Base-by-base conservation (phyloP, 805 yeast species). In the Blastobotrys mokoenaii region DNA sequence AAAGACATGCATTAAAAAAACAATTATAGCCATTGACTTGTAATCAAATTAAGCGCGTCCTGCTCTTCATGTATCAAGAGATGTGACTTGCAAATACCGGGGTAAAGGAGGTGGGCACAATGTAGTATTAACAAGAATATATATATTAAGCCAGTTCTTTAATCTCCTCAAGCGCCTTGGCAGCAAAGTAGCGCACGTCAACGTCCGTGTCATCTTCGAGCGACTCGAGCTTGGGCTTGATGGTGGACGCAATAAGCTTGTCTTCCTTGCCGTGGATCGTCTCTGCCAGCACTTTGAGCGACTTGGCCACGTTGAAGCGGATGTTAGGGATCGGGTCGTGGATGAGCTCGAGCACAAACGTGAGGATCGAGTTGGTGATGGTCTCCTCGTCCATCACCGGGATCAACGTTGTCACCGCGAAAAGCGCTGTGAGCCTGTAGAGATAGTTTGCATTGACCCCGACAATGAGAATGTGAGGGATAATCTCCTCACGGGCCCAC, bases 311-410 rank as follows among this genome's bases (percentile, higher is more conserved):
- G 66, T 89, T 93, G 70, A 93, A 93, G 60, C 97, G 77, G 51
- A 93, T 89, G 64, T 93, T 93, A 56, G 99, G 96, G 46, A 93
- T 97, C 6, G 79, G 74, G 66, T 93, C 98, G 33, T 70, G 71
- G 34, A 80, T 72, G 56, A 90, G 71, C 41, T 76, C 79, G 53
- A 79, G 73, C 49, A 93, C 71, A 58, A 86, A 89, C 18, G 97
- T 96, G 56, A 88, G 69, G 38, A 89, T 76, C 53, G 81, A 80
- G 35, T 72, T 71, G 35, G 76, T 70, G 17, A 84, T 75, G 38
- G 80, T 75, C 14, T 66, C 66, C 33, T 71, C 65, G 29, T 76
- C 68, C 66, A 90, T 75, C 31, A 81, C 95, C 5, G 88, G 82
- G 32, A 84, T 76, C 53, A 93, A 71, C 50, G 80, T 80, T n/a